Percentiles rank a stretch among this genome's conserved stretches.
Evolutionary conservation across 345 rosid genomes (phyloP).

Genomic region (Hypericum androsaemum): DNA sequence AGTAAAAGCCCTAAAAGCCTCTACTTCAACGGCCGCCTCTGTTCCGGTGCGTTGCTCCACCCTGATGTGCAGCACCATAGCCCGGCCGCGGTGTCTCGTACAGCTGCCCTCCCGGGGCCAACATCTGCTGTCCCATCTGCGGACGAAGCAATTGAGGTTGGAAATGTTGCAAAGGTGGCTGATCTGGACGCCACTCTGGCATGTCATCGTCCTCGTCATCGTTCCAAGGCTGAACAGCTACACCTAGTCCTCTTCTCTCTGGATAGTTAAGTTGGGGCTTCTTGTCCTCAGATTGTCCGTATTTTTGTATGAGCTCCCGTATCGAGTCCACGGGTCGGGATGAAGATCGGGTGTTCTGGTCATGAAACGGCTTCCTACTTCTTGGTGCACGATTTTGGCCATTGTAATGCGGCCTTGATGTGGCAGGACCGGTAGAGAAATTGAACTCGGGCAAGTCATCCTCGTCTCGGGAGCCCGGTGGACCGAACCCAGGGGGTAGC

Average conservation of each 20-base stretch:
- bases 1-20: no score
- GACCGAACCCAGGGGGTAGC: conserved; percentile 92
- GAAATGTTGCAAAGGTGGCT: no score
- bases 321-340: conserved; percentile 48
- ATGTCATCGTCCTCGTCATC: conserved; percentile 67
- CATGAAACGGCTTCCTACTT: conserved; percentile 12
- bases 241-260: conserved; percentile 16
- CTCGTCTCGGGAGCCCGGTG: conserved; percentile 45
- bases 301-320: conserved; percentile 69
- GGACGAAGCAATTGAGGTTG: no score
- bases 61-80: no score
- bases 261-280: not conserved
- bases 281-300: conserved; percentile 45
- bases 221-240: conserved; percentile 38
- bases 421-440: conserved; percentile 27
- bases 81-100: conserved; percentile 16
- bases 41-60: conserved; percentile 26
- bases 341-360: conserved; percentile 10
- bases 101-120: conserved; percentile 17
- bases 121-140: conserved; percentile 5
- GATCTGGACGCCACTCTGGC: conserved; percentile 88
- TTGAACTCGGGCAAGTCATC: conserved; percentile 93
- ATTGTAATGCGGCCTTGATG: not conserved
- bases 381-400: conserved; percentile 9
- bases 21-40: conserved; percentile 40